phyloP scores from a whole-genome alignment of 345 rosid genomes.

The Combretum micranthum region DNA sequence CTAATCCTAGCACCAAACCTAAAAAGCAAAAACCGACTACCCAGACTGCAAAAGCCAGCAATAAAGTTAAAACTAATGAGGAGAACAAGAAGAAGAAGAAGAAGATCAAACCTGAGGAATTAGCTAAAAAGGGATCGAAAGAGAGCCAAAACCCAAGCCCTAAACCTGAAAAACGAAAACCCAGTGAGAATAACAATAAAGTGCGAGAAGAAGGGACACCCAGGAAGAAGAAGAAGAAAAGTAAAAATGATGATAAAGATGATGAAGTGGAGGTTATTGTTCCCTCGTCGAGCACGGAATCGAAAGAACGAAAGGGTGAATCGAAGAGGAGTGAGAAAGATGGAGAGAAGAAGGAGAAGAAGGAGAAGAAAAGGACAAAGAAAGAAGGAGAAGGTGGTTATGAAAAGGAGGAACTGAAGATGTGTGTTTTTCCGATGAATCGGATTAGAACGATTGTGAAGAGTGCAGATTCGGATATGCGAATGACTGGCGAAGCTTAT shows the following conservation, averaged over 20 bases:
- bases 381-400: slow-evolving; percentile 20
- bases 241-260: slow-evolving; percentile 9
- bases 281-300: slow-evolving; percentile 17
- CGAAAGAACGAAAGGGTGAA: slow-evolving; percentile 5
- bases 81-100: neutral
- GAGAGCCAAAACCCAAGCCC: neutral
- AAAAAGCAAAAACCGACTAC: neutral
- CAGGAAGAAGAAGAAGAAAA: slow-evolving; percentile 2
- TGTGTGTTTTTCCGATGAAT: slow-evolving; percentile 56
- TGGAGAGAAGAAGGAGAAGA: slow-evolving; percentile 6
- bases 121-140: slow-evolving; percentile 4
- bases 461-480: slow-evolving; percentile 29
- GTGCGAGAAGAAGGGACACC: neutral
- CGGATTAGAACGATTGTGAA: slow-evolving; percentile 66
- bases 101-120: neutral
- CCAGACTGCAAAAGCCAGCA: neutral
- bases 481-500: slow-evolving; percentile 48
- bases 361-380: slow-evolving; percentile 12
- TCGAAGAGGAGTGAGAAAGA: slow-evolving; percentile 9
- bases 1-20: no score
- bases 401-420: slow-evolving; percentile 32
- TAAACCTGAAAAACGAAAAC: slow-evolving; percentile 6
- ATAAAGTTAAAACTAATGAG: neutral
- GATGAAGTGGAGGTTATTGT: slow-evolving; percentile 3
- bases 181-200: neutral